Evolutionary conservation across 106 monocot genomes (phyloP).

Genomic region (Apostasia ramifera): DNA sequence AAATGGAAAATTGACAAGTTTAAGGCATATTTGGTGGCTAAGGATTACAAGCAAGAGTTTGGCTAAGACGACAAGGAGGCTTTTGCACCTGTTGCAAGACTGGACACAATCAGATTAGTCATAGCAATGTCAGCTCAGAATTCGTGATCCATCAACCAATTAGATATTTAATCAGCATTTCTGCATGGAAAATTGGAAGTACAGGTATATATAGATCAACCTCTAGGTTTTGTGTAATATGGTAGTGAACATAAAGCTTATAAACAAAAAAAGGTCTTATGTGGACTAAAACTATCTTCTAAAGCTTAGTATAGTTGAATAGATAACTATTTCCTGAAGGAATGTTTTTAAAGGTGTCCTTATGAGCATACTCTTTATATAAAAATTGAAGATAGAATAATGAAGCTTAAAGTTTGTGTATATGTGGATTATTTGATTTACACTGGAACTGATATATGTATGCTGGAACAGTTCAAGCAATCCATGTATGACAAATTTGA

Average conservation of each 20-base stretch:
- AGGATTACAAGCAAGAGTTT: not conserved
- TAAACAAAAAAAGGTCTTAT: not conserved
- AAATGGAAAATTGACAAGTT: not conserved
- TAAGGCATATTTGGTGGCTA: not conserved
- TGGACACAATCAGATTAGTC: not conserved
- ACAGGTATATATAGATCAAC: not conserved
- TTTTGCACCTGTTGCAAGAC: slow-evolving; percentile 1
- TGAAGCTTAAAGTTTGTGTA: not conserved
- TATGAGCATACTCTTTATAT: slow-evolving; percentile 2
- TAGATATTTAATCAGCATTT: slow-evolving; percentile 1
- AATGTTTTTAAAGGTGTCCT: not conserved
- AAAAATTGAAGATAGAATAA: not conserved
- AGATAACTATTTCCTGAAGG: not conserved
- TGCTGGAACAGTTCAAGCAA: not conserved
- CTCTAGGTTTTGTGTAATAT: not conserved
- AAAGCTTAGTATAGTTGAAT: not conserved
- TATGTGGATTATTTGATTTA: not conserved
- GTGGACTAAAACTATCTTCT: not conserved
- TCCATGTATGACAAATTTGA: slow-evolving; percentile 2
- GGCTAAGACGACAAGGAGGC: not conserved
- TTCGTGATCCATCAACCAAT: not conserved
- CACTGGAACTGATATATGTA: not conserved
- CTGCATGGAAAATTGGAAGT: not conserved
- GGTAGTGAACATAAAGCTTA: not conserved
- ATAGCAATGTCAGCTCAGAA: not conserved